Base-by-base conservation (phyloP, 2,329 filamentous ascomycete genomes). In the Claviceps spartinae region DNA sequence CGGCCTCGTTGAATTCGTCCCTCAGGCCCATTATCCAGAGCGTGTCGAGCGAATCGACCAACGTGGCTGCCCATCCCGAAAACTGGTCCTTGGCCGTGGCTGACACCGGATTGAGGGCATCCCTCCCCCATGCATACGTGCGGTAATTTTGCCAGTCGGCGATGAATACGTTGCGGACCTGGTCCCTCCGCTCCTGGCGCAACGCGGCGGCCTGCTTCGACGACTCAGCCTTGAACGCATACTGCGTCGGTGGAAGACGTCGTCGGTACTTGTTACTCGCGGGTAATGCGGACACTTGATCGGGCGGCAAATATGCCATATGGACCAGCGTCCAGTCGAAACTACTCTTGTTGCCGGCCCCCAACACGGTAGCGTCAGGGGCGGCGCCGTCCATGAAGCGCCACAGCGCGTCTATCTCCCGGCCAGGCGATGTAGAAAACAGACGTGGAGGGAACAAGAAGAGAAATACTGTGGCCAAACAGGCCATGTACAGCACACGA, bases 11-110 rank as follows among this genome's bases (percentile, higher is more conserved):
- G 60, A 87, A 88, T 53, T 87, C 83, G 0, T 77, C 69, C 55
- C 74, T 74, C 61, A 86, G 58, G 4, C 76, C 83, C 77, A 87
- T 81, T 56, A 87, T 83, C 82, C 83, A 86, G 14, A 88, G 69
- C n/a, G 80, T 81, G 61, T 87, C 84, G 50, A 85, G 70, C 2
- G 78, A 69, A 61, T 85, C 82, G n/a, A 85, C 79, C 52, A 85
- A 67, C 5, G 81, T 85, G 4, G 81, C 81, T 6, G 77, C 79
- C 81, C 81, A 85, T 24, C 82, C 82, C 14, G 78, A 79, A 64
- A 83, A 84, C 37, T 77, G 75, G 58, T 83, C 74, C 45, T 73
- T 72, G 48, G 64, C 68, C 2, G 63, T 59, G 11, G 73, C 79
- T 16, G 72, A 72, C 9, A 85, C 58, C 3, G 82, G 82, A 34